phyloP scores from a whole-genome alignment of 1,284 basidiomycete species.

The Cutaneotrichosporon sp. region DNA sequence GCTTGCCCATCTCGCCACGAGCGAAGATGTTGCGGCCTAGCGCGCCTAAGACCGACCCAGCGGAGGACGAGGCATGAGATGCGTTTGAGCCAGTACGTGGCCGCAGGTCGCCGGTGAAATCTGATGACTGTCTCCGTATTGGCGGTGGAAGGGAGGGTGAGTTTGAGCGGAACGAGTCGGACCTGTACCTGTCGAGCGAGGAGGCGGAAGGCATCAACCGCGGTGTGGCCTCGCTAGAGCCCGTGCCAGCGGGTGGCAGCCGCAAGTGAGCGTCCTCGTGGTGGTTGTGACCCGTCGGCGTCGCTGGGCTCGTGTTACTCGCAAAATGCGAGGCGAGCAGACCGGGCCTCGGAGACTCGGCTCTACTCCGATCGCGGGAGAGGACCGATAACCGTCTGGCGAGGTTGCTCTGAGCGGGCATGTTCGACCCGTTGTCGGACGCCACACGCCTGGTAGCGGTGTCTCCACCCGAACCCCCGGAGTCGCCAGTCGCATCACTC shows the following conservation, averaged over 20 bases:
- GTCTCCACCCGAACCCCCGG: background rate
- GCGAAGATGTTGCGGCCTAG: slow-evolving; percentile 14
- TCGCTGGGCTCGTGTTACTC: background rate
- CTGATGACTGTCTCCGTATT: slow-evolving; percentile 20
- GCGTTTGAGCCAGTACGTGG: slow-evolving; percentile 11
- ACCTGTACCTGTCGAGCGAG: slow-evolving; percentile 16
- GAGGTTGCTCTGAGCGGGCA: slow-evolving; percentile 2
- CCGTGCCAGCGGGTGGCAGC: background rate
- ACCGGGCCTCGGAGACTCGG: slow-evolving; percentile 16
- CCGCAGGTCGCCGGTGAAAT: slow-evolving; percentile 2
- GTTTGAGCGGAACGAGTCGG: slow-evolving; percentile 9
- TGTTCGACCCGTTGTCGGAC: slow-evolving; percentile 12
- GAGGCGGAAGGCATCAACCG: slow-evolving; percentile 14
- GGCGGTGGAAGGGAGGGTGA: background rate
- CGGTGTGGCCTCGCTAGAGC: slow-evolving; percentile 10
- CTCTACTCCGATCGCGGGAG: background rate
- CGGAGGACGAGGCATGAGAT: slow-evolving; percentile 11
- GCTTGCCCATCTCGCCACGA: slow-evolving; percentile 24
- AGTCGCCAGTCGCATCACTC: slow-evolving; percentile 15
- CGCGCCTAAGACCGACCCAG: slow-evolving; percentile 14
- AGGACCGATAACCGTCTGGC: slow-evolving; percentile 13
- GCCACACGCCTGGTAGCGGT: slow-evolving; percentile 11
- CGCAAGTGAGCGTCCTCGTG: slow-evolving; percentile 14
- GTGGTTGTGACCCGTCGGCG: background rate
- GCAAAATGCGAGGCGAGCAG: slow-evolving; percentile 7